Evolutionary conservation across 352 stramenopile genomes (phyloP), one percentile per base, ranked within the genome.

Genomic region (Phytophthora constricta): DNA sequence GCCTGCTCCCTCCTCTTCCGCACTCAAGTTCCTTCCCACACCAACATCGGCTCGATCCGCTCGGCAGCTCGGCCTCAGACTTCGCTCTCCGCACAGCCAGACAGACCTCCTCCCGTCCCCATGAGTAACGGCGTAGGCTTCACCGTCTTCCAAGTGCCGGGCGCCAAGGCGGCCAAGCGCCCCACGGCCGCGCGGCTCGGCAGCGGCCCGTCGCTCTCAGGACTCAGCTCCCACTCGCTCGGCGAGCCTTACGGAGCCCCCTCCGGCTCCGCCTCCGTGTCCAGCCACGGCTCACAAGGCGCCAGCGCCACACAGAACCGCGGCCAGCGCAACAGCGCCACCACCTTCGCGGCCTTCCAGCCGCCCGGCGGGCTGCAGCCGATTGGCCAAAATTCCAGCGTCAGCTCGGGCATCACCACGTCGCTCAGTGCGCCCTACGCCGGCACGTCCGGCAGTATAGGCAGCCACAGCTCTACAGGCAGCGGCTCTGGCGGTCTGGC

Each of bases 131-230:
- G 77, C 70, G 62, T 84, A 41, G 80, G 71, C 58, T 92, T 92
- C 66, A 80, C 76, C 22, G 76, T 89, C 39, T 92, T 92, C 62
- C 84, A 86, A 68, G 84, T 90, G 27, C 84, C 84, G 9, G 80
- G 74, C 48, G 64, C 74, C 46, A 75, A 75, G 61, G 50, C 70
- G 58, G 34, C 62, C 52, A 79, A 76, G 43, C 64, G 64, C 42
- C 42, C 62, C 5, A 62, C 61, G 13, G n/a, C 51, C 17, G 4
- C 69, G 27, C 53, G 65, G 23, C 61, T 76, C 22, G 73, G 73
- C 48, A 57, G 57, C 52, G 73, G 61, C 1, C 41, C 61, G 11
- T 54, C 70, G 25, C 55, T 68, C 28, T 66, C 64, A 0, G 72
- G 52, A 28, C 23, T 58, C 42, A 58, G 34, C 26, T 65, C 51